phyloP scores from a whole-genome alignment of 2,329 filamentous ascomycete genomes.

The Helotiales sp. region DNA sequence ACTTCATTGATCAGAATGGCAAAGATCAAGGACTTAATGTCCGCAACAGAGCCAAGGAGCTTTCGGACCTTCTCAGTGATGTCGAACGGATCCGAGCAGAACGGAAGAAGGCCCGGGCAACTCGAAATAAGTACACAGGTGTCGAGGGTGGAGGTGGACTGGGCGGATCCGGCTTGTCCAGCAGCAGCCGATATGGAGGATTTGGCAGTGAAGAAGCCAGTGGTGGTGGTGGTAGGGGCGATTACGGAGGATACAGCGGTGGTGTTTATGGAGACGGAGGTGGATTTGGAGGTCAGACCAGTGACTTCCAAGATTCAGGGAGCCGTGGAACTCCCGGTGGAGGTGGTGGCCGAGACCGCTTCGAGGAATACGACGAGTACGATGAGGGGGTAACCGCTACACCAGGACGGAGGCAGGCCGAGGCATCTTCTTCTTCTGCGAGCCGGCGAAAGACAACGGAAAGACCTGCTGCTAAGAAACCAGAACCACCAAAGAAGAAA shows the following conservation, averaged over 20 bases:
- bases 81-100: conserved; percentile 83
- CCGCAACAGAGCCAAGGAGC: conserved; percentile 92
- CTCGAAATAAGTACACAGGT: conserved; percentile 93
- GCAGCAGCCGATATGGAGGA: conserved; percentile 71
- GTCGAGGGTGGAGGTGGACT: conserved; percentile 80
- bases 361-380: conserved; percentile 97
- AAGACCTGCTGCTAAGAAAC: conserved; percentile 59
- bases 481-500: conserved; percentile 77
- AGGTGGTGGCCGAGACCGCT: conserved; percentile 68
- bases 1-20: conserved; percentile 93
- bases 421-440: conserved; percentile 33
- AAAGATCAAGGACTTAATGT: conserved; percentile 99
- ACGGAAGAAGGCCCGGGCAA: conserved; percentile 87
- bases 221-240: conserved; percentile 66
- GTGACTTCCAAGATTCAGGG: conserved; percentile 69
- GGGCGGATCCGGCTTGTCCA: conserved; percentile 57
- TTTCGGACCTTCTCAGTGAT: conserved; percentile 90
- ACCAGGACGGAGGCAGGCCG: conserved; percentile 47
- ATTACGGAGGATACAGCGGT: conserved; percentile 67
- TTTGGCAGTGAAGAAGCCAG: conserved; percentile 79
- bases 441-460: conserved; percentile 50
- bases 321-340: conserved; percentile 35
- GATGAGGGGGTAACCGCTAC: conserved; percentile 72
- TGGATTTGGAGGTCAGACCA: conserved; percentile 81
- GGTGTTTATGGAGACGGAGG: conserved; percentile 95